Evolutionary conservation across 2,329 filamentous ascomycete species (phyloP).

Genomic region (Pseudomassariella vexata): DNA sequence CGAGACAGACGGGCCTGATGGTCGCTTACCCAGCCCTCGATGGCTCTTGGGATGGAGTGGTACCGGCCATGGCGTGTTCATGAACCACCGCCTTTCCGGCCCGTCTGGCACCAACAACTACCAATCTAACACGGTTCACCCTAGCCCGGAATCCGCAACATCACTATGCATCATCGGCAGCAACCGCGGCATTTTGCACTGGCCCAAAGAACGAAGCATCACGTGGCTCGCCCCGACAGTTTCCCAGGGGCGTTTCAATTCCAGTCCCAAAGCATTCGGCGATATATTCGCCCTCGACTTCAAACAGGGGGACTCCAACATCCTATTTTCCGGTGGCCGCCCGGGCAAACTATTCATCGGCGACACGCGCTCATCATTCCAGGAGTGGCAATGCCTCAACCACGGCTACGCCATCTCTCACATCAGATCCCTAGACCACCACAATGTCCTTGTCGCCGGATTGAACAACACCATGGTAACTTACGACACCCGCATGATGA

Average conservation of each 20-base stretch:
- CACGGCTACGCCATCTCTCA: constrained; percentile 41
- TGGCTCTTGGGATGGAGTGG: constrained; percentile 29
- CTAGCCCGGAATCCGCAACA: constrained; percentile 38
- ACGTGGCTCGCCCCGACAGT: constrained; percentile 26
- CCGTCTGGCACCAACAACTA: too few species aligned
- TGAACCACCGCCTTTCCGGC: too few species aligned
- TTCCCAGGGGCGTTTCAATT: too few species aligned
- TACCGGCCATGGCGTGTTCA: too few species aligned
- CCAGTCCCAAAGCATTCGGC: constrained; percentile 14
- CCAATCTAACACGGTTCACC: constrained; percentile 27
- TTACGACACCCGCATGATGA: constrained; percentile 48
- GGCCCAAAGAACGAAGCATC: constrained; percentile 25
- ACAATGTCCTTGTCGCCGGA: constrained; percentile 49
- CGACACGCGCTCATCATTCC: constrained; percentile 33
- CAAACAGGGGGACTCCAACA: constrained; percentile 31
- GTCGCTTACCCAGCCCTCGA: constrained; percentile 21
- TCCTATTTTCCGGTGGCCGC: constrained; percentile 47
- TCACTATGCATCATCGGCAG: constrained; percentile 43
- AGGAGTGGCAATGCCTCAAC: constrained; percentile 14
- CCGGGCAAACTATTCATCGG: constrained; percentile 37
- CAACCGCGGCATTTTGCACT: constrained; percentile 36
- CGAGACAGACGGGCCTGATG: constrained; percentile 12
- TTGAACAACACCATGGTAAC: constrained; percentile 42
- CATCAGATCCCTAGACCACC: constrained; percentile 39
- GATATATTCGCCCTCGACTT: constrained; percentile 47